These are phyloP conservation scores for Globisporangium spiculum DNA, from an alignment of 352 stramenopile species.

Conservation along the genomic window DNA sequence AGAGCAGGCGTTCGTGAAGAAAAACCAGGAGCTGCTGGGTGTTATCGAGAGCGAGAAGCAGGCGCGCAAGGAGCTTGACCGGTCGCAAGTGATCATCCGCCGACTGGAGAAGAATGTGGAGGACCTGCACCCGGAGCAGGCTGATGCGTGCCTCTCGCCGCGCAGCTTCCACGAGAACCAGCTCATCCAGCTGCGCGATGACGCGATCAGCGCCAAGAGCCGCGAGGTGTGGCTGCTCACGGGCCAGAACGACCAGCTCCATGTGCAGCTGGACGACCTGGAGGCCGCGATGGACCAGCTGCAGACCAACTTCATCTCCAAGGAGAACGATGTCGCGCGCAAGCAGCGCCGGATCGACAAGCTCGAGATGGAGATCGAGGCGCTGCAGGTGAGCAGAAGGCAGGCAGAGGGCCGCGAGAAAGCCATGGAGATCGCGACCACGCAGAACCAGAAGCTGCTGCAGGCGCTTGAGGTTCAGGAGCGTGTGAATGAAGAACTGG, in stretches of 20 bases:
- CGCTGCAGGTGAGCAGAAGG: slow-evolving; percentile 45
- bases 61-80: slow-evolving; percentile 43
- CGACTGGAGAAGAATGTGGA: slow-evolving; percentile 48
- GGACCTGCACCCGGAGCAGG: slow-evolving; percentile 33
- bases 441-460: slow-evolving; percentile 69
- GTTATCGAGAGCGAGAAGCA: slow-evolving; percentile 31
- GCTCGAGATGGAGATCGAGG: slow-evolving; percentile 52
- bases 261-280: slow-evolving; percentile 60
- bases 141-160: slow-evolving; percentile 67
- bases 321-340: slow-evolving; percentile 58
- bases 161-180: slow-evolving; percentile 74
- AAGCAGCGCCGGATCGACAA: slow-evolving; percentile 55
- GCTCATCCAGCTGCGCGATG: slow-evolving; percentile 69
- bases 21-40: slow-evolving; percentile 31
- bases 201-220: slow-evolving; percentile 65
- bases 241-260: slow-evolving; percentile 64
- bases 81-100: slow-evolving; percentile 32
- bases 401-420: slow-evolving; percentile 59
- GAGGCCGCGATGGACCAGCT: slow-evolving; percentile 60
- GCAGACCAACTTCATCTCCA: slow-evolving; percentile 47
- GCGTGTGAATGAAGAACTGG: slow-evolving; percentile 26
- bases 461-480: slow-evolving; percentile 64
- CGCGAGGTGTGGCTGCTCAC: slow-evolving; percentile 71
- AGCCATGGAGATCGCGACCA: slow-evolving; percentile 72
- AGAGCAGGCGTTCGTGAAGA: slow-evolving; percentile 40